These are phyloP conservation scores for Chlorella variabilis DNA, from an alignment of 163 green algal genomes.

Conservation along the genomic window DNA sequence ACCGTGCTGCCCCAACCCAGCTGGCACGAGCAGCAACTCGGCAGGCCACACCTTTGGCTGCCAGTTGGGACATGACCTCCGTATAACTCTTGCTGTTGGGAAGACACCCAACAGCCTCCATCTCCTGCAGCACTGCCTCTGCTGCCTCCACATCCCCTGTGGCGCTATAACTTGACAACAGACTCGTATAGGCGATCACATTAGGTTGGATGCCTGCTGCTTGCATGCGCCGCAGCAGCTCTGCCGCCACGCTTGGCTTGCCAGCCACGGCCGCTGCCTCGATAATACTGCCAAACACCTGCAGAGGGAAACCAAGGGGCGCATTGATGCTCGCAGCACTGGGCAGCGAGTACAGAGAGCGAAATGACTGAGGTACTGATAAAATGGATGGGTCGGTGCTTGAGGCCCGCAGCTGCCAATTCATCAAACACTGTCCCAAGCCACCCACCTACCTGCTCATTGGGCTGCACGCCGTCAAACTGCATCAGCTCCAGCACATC, in stretches of 20 bases:
- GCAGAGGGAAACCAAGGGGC: too few relatives aligned
- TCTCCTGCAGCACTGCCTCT: conserved; percentile 32
- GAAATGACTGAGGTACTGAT: too few relatives aligned
- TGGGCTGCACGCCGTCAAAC: conserved; percentile 2
- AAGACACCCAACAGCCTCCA: conserved; percentile 2
- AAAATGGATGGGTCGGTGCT: too few relatives aligned
- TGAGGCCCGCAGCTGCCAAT: too few relatives aligned
- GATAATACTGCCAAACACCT: conserved; percentile 20
- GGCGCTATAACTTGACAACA: conserved; percentile 32
- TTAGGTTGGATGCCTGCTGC: not conserved
- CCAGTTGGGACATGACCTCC: conserved; percentile 35
- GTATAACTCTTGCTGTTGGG: conserved; percentile 44
- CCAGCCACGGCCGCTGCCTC: conserved; percentile 13
- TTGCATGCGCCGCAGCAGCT: conserved; percentile 20
- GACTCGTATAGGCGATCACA: conserved; percentile 30
- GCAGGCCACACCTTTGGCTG: not conserved
- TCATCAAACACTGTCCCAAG: too few relatives aligned
- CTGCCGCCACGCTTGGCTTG: conserved; percentile 6
- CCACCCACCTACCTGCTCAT: conserved; percentile 9
- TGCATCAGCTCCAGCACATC: conserved; percentile 25
- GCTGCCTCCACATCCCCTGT: conserved; percentile 23
- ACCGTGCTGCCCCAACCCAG: too few relatives aligned
- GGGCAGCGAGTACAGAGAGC: too few relatives aligned
- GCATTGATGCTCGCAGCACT: too few relatives aligned
- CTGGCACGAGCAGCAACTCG: too few relatives aligned